Base-by-base conservation (phyloP, 1,139 yeast species). In the Zygosaccharomyces sapae region DNA sequence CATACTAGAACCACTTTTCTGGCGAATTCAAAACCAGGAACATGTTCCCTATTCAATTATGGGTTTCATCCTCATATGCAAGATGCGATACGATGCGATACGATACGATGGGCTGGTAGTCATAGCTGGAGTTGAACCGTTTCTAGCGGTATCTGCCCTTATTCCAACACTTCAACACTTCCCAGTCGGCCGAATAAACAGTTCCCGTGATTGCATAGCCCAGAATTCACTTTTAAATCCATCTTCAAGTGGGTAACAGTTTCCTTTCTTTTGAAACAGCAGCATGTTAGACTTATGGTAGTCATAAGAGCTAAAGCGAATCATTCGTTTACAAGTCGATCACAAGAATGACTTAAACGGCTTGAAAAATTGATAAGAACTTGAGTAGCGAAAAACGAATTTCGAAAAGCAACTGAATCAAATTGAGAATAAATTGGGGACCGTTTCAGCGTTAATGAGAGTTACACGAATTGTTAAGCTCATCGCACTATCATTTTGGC, bases 21-120 rank as follows among this genome's bases (percentile, higher is more conserved):
- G 5, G 19, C 9, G 24, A 19, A 37, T 37, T 27, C 20, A 37
- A 22, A 37, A 20, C 31, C 31, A 37, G 40, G 40, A 7, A 6
- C 27, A 24, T 4, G 19, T 27, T 12, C 40, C 40, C 40, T 37
- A 37, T 37, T 37, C 40, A 30, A 37, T 37, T 37, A 37, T 7
- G 31, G 24, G 40, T 12, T 37, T 16, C 40, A 22, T 6, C 19
- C n/a, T 30, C 20, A 12, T 37, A 37, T 37, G 27, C 40, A 37
- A 30, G 31, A 24, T 24, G 29, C 9, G 31, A 27, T 12, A 4
- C 5, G n/a, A 27, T 27, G 12, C n/a, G 9, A 5, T 12, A 27
- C n/a, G 12, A 12, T 27, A 27, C n/a, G 12, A 27, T 27, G 5
- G 10, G 5, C 5, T 27, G 5, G 12, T 16, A 16, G 16, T 16